Base-by-base conservation (phyloP, 768 basidiomycete genomes). In the Tephrocybe sp. region DNA sequence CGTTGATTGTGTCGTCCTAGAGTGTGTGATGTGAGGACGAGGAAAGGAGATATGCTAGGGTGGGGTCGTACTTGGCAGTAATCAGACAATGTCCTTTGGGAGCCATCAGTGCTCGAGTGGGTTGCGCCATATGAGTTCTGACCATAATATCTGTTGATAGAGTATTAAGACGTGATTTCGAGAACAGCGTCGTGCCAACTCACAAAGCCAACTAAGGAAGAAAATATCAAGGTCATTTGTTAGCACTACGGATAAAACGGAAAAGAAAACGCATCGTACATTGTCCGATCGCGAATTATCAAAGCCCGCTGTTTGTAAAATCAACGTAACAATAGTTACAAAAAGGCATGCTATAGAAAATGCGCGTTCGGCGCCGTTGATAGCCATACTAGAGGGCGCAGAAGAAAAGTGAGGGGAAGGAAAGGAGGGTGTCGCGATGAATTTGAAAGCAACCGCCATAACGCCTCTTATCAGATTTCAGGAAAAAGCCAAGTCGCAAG, bases 81-180 rank as follows among this genome's bases (percentile, higher is more conserved):
- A 62, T 73, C 80, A 3, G 79, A 75, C 51, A 88, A 68, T 0
- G 75, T 67, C 61, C 84, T 75, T 68, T 88, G 85, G 49, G 68
- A 85, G 56, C 81, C 71, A 18, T 78, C 71, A 2, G 73, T 63
- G 54, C 83, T 73, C 20, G 62, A 58, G 52, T 78, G 74, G 7
- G 69, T 71, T 9, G 84, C 86, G 25, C 87, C 85, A 54, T 85
- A 85, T 0, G 86, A 86, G 58, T 88, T 84, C 65, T 88, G 85
- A 49, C 86, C 87, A 80, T 83, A 87, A 63, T 86, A 87, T 24
- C 84, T 85, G 62, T 38, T n/a, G 46, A 18, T 11, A 21, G 30
- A 21, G 23, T 21, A 10, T 45, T 48, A 48, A 43, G 38, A 23
- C 18, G 20, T 23, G 10, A 39, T 17, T 37, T 34, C 17, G 12